Base-by-base conservation (phyloP, 1,284 basidiomycete genomes). In the Porodaedalea pini region DNA sequence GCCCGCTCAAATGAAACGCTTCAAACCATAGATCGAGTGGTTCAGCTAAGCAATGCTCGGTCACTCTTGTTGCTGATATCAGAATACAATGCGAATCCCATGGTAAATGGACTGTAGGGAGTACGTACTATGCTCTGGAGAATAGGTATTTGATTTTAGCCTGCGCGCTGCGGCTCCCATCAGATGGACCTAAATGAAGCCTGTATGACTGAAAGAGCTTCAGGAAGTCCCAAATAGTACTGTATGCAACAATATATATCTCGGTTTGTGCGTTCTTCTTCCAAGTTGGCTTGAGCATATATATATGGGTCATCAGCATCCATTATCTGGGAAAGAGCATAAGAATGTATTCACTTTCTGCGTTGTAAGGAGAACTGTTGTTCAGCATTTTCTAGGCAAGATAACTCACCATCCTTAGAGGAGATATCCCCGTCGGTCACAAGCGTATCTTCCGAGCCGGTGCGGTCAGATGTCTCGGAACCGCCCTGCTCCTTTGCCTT, bases 391-490 rank as follows among this genome's bases (percentile, higher is more conserved):
- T n/a, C n/a, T n/a, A n/a, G n/a, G n/a, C n/a, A n/a, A n/a, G n/a
- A n/a, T n/a, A n/a, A n/a, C n/a, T n/a, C n/a, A n/a, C n/a, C 50
- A 27, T 57, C 56, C 23, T 57, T 57, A 8, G 56, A 6, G 8
- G 56, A 45, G 11, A 39, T 6, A n/a, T 43, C 36, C 19, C 8
- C 10, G 13, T 50, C 54, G 17, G 50, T 7, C 8, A 57, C 56
- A 37, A 57, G 45, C 13, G 56, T 57, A 17, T 57, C 56, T 52
- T 50, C 39, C 37, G 39, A 44, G 23, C 19, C 25, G 27, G 39
- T 6, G 5, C 19, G 41, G 37, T 52, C 49, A 23, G 56, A 51
- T 34, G 29, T 52, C 27, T 57, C 56, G 23, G 49, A 52, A 3
- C 50, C 50, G 6, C 41, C 17, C 21, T 57, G 48, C 39, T 56